phyloP scores from a whole-genome alignment of 352 stramenopile genomes.

The Nothophytophthora sp. region DNA sequence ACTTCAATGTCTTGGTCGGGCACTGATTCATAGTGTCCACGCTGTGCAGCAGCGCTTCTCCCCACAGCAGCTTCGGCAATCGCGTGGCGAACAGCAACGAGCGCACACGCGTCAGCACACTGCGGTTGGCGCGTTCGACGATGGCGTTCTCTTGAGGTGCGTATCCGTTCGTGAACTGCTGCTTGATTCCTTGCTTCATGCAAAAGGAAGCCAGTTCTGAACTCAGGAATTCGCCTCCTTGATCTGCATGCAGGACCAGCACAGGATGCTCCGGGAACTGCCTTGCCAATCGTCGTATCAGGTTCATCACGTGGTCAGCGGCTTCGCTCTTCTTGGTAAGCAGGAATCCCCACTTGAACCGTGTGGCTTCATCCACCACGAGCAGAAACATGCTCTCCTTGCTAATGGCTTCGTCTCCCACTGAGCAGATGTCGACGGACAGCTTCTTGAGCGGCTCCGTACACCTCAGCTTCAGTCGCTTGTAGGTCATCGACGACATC shows the following conservation, averaged over 20 bases:
- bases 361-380: slow-evolving; percentile 1
- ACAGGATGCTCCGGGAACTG: not conserved
- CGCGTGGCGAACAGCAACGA: slow-evolving; percentile 11
- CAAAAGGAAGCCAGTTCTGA: slow-evolving; percentile 5
- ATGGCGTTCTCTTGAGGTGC: slow-evolving; percentile 22
- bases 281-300: not conserved
- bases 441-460: not conserved
- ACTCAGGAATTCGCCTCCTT: slow-evolving; percentile 12
- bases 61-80: slow-evolving; percentile 15
- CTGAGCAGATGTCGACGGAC: not conserved
- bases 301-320: not conserved
- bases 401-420: not conserved
- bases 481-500: too few relatives aligned
- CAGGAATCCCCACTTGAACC: not conserved
- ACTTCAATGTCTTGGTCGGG: slow-evolving; percentile 1
- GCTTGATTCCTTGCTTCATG: slow-evolving; percentile 3
- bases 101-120: not conserved
- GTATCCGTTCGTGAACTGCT: slow-evolving; percentile 13
- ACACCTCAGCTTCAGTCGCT: too few relatives aligned
- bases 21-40: slow-evolving; percentile 15
- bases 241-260: not conserved
- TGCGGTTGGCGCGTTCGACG: slow-evolving; percentile 7
- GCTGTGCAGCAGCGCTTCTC: slow-evolving; percentile 4
- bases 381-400: not conserved
- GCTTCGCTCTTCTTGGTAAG: not conserved